A percentile compares a stretch with the other conserved stretches of the same genome.
These are phyloP conservation scores for Cordyceps fumosorosea DNA, from an alignment of 2,329 filamentous ascomycete species.

Conservation along the genomic window DNA sequence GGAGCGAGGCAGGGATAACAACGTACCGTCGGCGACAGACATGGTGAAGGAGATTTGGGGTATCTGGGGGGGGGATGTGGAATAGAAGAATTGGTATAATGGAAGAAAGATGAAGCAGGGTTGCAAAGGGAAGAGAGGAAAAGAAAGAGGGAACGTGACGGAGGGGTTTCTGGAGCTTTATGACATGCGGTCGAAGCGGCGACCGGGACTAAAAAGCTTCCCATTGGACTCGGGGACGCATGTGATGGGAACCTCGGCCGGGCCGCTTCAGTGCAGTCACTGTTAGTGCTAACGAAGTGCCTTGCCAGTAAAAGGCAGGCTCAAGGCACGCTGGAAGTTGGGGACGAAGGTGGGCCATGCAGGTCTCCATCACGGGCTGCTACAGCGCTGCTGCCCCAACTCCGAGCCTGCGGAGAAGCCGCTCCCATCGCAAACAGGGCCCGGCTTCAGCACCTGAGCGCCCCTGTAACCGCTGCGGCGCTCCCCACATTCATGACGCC, in stretches of 20 bases:
- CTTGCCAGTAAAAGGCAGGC: no score
- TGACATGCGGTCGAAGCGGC: conserved; percentile 2
- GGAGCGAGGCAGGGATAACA: background rate
- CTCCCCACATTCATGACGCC: background rate
- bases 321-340: background rate
- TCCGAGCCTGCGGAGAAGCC: no score
- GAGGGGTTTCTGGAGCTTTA: conserved; percentile 9
- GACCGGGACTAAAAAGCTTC: background rate
- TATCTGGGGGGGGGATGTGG: background rate
- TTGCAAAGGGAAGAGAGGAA: background rate
- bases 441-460: background rate
- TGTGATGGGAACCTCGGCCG: conserved; percentile 29
- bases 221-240: conserved; percentile 17
- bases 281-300: no score
- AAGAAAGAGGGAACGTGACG: background rate
- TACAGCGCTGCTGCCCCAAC: no score
- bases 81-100: background rate
- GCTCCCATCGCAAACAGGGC: no score
- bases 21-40: conserved; percentile 14
- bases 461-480: background rate
- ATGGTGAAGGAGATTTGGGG: conserved; percentile 5
- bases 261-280: conserved; percentile 13
- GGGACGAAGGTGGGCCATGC: background rate
- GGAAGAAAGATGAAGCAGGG: background rate
- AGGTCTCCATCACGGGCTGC: background rate